Evolutionary conservation across 2,329 filamentous ascomycete genomes (phyloP).

Genomic region (Fusarium tricinctum): DNA sequence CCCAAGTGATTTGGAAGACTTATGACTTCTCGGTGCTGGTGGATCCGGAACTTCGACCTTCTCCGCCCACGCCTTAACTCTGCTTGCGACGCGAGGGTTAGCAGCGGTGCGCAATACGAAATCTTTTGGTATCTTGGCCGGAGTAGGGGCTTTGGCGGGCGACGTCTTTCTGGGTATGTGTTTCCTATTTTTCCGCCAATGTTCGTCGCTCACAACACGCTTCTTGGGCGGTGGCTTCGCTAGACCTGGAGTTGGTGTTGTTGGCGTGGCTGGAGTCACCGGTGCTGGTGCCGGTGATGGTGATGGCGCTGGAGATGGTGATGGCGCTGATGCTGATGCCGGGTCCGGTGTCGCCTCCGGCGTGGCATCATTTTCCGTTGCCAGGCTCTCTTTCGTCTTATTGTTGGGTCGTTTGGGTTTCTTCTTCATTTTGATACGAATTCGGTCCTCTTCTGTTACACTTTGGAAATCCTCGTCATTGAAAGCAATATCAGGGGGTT

Average conservation of each 20-base stretch:
- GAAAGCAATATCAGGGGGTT: slow-evolving; percentile 73
- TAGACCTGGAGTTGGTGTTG: slow-evolving; percentile 36
- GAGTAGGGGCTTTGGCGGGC: slow-evolving; percentile 51
- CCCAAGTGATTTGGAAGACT: slow-evolving; percentile 55
- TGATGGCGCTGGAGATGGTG: slow-evolving; percentile 49
- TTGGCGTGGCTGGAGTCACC: slow-evolving; percentile 7
- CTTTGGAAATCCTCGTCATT: slow-evolving; percentile 69
- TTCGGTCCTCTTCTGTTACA: slow-evolving; percentile 72
- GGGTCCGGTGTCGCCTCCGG: slow-evolving; percentile 40
- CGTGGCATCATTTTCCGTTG: slow-evolving; percentile 43
- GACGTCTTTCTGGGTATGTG: slow-evolving; percentile 60
- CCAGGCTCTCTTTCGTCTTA: slow-evolving; percentile 47
- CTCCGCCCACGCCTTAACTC: slow-evolving; percentile 73
- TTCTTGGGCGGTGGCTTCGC: slow-evolving; percentile 80
- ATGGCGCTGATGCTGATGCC: slow-evolving; percentile 50
- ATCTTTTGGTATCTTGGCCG: slow-evolving; percentile 66
- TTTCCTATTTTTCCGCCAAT: slow-evolving; percentile 80
- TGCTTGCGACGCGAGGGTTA: slow-evolving; percentile 70
- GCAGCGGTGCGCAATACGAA: slow-evolving; percentile 67
- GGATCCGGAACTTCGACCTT: slow-evolving; percentile 66
- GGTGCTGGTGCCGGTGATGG: slow-evolving; percentile 19
- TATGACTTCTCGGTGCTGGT: slow-evolving; percentile 55
- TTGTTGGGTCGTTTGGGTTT: slow-evolving; percentile 57
- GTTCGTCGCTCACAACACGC: slow-evolving; percentile 91
- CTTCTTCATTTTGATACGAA: slow-evolving; percentile 68